Percentiles rank a stretch among this genome's conserved stretches.
Conservation (phyloP, 2,329 filamentous ascomycete species). For the Trichoderma afroharzianum region DNA sequence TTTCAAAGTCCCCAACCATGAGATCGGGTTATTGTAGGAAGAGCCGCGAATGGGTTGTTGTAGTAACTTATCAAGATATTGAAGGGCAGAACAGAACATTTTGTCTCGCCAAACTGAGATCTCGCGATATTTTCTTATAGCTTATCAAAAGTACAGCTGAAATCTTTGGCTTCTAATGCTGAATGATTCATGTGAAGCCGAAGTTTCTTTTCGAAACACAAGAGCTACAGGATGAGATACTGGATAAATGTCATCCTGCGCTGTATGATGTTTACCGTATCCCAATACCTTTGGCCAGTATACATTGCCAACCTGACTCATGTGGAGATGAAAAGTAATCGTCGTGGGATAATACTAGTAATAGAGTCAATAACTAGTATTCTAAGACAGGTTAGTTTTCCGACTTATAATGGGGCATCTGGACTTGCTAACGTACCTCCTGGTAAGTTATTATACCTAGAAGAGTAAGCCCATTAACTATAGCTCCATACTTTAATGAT, state of each 20-base stretch:
- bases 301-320: not conserved
- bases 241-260: not conserved
- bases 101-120: not conserved
- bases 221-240: not conserved
- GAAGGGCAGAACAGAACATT: not conserved
- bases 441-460: not conserved
- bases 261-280: not conserved
- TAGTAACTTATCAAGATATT: not conserved
- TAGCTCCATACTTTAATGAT: not conserved
- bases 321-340: not conserved
- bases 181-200: not conserved
- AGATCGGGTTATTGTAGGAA: not conserved
- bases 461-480: not conserved
- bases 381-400: not conserved
- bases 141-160: too few species aligned
- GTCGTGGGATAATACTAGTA: not conserved
- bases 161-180: not conserved
- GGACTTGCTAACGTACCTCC: not conserved
- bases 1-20: not conserved
- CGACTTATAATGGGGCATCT: not conserved
- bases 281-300: not conserved
- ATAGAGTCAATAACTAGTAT: not conserved
- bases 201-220: not conserved
- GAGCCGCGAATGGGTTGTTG: not conserved
- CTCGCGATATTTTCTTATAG: not conserved